phyloP scores from a whole-genome alignment of 1,284 basidiomycete species.

The Stereum hirsutum region DNA sequence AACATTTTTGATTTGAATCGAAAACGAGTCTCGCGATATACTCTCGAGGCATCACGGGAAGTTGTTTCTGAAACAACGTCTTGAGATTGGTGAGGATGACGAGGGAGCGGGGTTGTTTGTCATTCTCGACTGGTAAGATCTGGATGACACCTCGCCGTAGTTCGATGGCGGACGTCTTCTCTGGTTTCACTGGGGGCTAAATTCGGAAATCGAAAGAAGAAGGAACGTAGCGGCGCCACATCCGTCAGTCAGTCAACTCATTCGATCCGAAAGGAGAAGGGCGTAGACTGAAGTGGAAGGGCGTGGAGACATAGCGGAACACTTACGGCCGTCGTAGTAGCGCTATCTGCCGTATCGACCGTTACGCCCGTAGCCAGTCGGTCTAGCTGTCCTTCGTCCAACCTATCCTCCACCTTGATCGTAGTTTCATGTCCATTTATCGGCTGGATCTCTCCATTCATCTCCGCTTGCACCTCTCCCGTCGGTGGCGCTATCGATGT shows the following conservation, averaged over 20 bases:
- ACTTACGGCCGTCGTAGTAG: slow-evolving; percentile 40
- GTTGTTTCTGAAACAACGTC: slow-evolving; percentile 94
- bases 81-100: slow-evolving; percentile 92
- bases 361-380: slow-evolving; percentile 75
- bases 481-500: slow-evolving; percentile 25
- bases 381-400: slow-evolving; percentile 65
- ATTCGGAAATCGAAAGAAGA: slow-evolving; percentile 3
- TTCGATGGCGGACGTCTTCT: slow-evolving; percentile 80
- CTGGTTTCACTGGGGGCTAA: slow-evolving; percentile 41
- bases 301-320: too few species aligned
- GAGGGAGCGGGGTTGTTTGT: slow-evolving; percentile 65
- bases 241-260: not conserved
- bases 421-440: slow-evolving; percentile 39
- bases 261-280: too few species aligned
- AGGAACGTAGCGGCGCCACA: slow-evolving; percentile 1
- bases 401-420: slow-evolving; percentile 67
- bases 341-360: slow-evolving; percentile 51
- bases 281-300: too few species aligned
- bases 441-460: slow-evolving; percentile 30
- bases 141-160: slow-evolving; percentile 80
- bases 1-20: slow-evolving; percentile 83
- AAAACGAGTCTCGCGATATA: slow-evolving; percentile 97
- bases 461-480: slow-evolving; percentile 30
- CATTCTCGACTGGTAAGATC: slow-evolving; percentile 83
- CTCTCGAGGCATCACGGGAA: slow-evolving; percentile 99